Percentiles rank a stretch among this genome's conserved stretches.
phyloP scores from a whole-genome alignment of 2,329 filamentous ascomycete species.

The Aureobasidium pullulans region DNA sequence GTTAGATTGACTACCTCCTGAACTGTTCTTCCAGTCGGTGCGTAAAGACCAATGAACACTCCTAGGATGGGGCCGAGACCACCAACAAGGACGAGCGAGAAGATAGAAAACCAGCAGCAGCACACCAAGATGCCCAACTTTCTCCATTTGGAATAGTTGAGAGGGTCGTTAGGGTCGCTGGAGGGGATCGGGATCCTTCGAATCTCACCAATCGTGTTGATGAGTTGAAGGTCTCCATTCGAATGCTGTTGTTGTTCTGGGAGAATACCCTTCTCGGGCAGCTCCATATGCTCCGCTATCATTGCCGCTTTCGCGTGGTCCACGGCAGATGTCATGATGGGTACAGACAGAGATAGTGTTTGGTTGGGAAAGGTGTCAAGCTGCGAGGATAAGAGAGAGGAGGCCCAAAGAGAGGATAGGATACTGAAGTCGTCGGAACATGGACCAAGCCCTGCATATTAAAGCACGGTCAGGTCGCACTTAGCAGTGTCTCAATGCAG shows the following conservation, averaged over 20 bases:
- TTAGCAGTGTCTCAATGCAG: neutral
- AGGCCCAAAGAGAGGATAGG: neutral
- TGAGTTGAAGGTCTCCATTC: conserved; percentile 18
- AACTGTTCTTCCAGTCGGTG: conserved; percentile 19
- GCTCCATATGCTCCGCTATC: conserved; percentile 7
- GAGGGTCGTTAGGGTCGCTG: conserved; percentile 22
- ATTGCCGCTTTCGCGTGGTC: conserved; percentile 18
- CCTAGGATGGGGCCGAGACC: conserved; percentile 38
- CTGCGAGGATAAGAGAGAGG: neutral
- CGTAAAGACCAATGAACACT: conserved; percentile 29
- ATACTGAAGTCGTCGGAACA: neutral
- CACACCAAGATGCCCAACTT: conserved; percentile 25
- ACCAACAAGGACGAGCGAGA: conserved; percentile 42
- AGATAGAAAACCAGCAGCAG: conserved; percentile 28
- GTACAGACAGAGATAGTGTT: neutral
- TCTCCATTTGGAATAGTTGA: conserved; percentile 25
- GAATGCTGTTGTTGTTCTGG: neutral
- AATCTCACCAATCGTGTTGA: conserved; percentile 18
- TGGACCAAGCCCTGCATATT: neutral
- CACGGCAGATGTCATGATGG: neutral
- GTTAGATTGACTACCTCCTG: conserved; percentile 29
- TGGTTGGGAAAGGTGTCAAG: neutral
- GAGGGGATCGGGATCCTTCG: conserved; percentile 21
- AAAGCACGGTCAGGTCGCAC: neutral
- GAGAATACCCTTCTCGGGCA: neutral